These are phyloP conservation scores for Claviceps africana DNA, from an alignment of 2,329 filamentous ascomycete species.

Conservation along the genomic window DNA sequence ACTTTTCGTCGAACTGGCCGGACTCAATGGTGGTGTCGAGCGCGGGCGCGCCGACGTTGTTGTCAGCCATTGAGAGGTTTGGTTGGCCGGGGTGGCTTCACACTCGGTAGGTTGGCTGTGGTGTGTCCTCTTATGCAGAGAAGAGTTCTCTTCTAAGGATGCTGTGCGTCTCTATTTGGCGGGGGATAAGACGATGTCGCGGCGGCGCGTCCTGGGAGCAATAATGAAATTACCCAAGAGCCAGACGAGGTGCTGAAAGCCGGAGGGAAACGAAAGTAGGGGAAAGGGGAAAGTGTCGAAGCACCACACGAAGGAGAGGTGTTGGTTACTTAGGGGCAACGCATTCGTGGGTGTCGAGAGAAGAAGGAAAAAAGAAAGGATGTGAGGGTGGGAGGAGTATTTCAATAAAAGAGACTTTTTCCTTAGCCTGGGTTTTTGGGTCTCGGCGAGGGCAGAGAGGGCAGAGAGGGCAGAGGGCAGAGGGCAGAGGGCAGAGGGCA, in stretches of 20 bases:
- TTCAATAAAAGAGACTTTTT: slow-evolving; percentile 19
- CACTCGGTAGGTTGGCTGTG: neutral
- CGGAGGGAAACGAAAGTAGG: slow-evolving; percentile 6
- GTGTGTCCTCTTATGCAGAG: slow-evolving; percentile 2
- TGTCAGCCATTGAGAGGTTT: slow-evolving; percentile 36
- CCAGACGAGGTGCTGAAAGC: neutral
- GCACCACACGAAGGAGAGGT: slow-evolving; percentile 34
- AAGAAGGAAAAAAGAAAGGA: slow-evolving; percentile 20
- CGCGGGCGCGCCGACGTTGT: slow-evolving; percentile 38
- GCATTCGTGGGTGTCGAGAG: slow-evolving; percentile 34
- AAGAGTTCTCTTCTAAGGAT: too few relatives aligned
- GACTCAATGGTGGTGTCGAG: slow-evolving; percentile 51
- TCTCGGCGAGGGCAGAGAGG: too few relatives aligned
- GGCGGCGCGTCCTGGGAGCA: slow-evolving; percentile 1
- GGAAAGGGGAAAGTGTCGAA: slow-evolving; percentile 17
- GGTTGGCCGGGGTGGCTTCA: neutral
- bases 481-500: neutral
- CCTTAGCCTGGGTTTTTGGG: slow-evolving; percentile 1
- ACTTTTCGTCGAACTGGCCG: slow-evolving; percentile 53
- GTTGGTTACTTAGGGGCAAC: slow-evolving; percentile 29
- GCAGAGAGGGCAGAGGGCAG: neutral
- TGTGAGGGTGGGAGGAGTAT: slow-evolving; percentile 23
- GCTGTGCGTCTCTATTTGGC: slow-evolving; percentile 1
- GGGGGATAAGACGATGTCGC: neutral
- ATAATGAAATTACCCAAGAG: slow-evolving; percentile 4